Conservation (phyloP, 192 early-diverging fungal species). For the Rhizophagus clarus region DNA sequence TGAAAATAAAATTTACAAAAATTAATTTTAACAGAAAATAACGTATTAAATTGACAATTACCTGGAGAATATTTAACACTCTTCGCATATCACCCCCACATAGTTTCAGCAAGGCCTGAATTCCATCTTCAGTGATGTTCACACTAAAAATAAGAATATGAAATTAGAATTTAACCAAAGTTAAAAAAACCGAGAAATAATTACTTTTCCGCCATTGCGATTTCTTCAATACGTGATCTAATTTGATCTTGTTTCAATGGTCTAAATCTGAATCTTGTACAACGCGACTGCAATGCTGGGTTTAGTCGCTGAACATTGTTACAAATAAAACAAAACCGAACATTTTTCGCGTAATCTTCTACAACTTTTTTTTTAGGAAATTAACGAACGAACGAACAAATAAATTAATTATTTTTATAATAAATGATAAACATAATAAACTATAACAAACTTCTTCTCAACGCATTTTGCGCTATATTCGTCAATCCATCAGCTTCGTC, state of each 20-base stretch:
- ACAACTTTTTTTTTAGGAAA: conserved; percentile 63
- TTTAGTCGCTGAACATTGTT: conserved; percentile 98
- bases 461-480: conserved; percentile 83
- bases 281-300: conserved; percentile 97
- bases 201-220: conserved; percentile 69
- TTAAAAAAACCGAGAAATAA: conserved; percentile 13
- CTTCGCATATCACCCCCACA: conserved; percentile 97
- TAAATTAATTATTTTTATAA: background rate
- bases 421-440: conserved; percentile 9
- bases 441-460: conserved; percentile 69
- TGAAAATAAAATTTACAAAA: background rate
- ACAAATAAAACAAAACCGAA: conserved; percentile 98
- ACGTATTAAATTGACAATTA: conserved; percentile 10
- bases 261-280: conserved; percentile 94
- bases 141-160: conserved; percentile 49
- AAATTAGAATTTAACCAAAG: conserved; percentile 31
- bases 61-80: conserved; percentile 93
- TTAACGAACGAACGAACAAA: conserved; percentile 1
- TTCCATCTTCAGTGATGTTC: conserved; percentile 78
- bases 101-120: conserved; percentile 77
- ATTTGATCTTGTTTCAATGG: conserved; percentile 84
- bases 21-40: background rate
- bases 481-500: conserved; percentile 99
- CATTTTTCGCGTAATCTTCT: conserved; percentile 97
- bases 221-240: conserved; percentile 69